Percentiles rank a stretch among this genome's conserved stretches.
phyloP scores from a whole-genome alignment of 768 basidiomycete genomes.

The Phallus indusiatus region DNA sequence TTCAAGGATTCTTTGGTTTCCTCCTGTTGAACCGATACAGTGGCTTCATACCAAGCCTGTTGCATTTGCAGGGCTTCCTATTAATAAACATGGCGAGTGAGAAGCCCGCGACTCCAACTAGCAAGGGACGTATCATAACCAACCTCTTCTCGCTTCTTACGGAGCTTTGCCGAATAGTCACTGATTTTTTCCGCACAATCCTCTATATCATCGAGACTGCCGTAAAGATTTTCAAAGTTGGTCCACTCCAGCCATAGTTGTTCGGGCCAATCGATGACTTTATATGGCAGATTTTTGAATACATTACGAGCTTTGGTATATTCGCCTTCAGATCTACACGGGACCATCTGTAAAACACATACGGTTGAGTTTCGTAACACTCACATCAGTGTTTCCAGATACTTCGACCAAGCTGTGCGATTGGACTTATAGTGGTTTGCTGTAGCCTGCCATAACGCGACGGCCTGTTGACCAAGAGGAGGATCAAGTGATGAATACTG shows the following conservation, averaged over 20 bases:
- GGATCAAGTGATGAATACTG: conserved; percentile 33
- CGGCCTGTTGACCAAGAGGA: conserved; percentile 39
- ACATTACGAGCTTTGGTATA: conserved; percentile 53
- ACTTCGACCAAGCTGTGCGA: conserved; percentile 68
- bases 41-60: conserved; percentile 37
- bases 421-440: conserved; percentile 58
- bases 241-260: conserved; percentile 87
- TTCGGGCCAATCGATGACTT: conserved; percentile 91
- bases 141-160: conserved; percentile 56
- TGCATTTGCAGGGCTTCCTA: conserved; percentile 57
- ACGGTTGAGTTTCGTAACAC: conserved; percentile 16
- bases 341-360: conserved; percentile 21
- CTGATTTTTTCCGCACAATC: conserved; percentile 53
- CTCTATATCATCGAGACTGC: conserved; percentile 58
- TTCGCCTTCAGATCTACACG: conserved; percentile 20
- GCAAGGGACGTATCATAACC: conserved; percentile 11
- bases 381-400: conserved; percentile 66
- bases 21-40: conserved; percentile 18
- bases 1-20: not conserved
- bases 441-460: conserved; percentile 52
- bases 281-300: conserved; percentile 57
- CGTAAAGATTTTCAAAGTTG: conserved; percentile 79
- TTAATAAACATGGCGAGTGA: not conserved
- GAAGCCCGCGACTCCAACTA: not conserved
- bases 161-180: conserved; percentile 53